These are phyloP conservation scores for Aristolochia fimbriata DNA, from an alignment of 164 flowering plant genomes.

Conservation along the genomic window DNA sequence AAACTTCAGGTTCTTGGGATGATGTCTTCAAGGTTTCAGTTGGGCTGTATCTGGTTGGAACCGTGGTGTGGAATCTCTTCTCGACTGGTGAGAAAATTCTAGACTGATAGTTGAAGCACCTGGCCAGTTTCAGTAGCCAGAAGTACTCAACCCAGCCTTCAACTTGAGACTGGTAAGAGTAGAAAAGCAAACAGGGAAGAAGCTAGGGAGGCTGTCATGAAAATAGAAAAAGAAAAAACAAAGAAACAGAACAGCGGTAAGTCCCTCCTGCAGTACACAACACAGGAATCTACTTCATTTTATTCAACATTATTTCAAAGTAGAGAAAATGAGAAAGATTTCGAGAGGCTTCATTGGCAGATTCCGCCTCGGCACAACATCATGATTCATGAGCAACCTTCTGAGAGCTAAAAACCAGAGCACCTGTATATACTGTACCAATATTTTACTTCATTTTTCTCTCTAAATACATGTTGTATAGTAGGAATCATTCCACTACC, in stretches of 20 bases:
- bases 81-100: constrained; percentile 93
- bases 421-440: no score
- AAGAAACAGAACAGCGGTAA: background rate
- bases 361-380: no score
- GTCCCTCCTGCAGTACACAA: background rate
- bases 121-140: background rate
- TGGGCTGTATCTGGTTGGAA: constrained; percentile 81
- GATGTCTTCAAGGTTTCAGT: constrained; percentile 91
- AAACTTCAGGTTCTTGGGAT: constrained; percentile 83
- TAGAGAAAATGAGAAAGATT: no score
- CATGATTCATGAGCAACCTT: no score
- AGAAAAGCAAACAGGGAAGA: background rate
- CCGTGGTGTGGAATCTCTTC: constrained; percentile 92
- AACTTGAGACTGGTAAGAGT: no score
- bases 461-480: no score
- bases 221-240: background rate
- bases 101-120: constrained; percentile 24
- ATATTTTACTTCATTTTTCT: no score
- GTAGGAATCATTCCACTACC: no score
- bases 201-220: background rate
- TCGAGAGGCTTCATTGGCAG: no score
- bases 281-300: no score
- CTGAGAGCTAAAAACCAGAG: no score
- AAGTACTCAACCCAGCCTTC: background rate
- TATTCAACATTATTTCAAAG: no score